A percentile compares a stretch with the other conserved stretches of the same genome.
Evolutionary conservation across 73 alveolate species (phyloP).

Genomic region (Paramecium octaurelia): DNA sequence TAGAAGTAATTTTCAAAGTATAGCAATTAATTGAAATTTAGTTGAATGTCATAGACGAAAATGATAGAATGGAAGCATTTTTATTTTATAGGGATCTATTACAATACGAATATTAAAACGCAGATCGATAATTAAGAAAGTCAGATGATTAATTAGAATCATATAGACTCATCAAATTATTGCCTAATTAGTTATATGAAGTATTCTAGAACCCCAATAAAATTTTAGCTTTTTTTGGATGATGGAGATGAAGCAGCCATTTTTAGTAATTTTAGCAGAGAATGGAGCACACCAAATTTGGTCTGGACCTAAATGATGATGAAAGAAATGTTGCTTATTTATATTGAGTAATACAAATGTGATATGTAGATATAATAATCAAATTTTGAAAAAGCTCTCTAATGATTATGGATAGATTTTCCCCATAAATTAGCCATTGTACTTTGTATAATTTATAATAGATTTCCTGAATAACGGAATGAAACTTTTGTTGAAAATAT

Average conservation of each 20-base stretch:
- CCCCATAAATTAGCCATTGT: not conserved
- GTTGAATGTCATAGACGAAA: not conserved
- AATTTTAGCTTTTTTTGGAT: not conserved
- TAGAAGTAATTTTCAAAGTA: slow-evolving; percentile 22
- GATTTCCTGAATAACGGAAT: not conserved
- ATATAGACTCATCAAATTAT: not conserved
- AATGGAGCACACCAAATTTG: not conserved
- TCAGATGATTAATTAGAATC: not conserved
- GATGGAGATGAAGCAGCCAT: slow-evolving; percentile 12
- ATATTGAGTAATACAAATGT: not conserved
- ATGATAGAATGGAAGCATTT: slow-evolving; percentile 21
- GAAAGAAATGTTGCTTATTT: slow-evolving; percentile 17
- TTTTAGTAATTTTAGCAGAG: not conserved
- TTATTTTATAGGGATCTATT: not conserved
- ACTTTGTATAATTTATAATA: not conserved
- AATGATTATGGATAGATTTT: not conserved
- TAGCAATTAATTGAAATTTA: not conserved
- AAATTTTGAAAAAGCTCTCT: not conserved
- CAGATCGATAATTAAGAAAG: not conserved
- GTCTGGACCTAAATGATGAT: not conserved
- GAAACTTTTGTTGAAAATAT: slow-evolving; percentile 9
- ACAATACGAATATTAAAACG: not conserved
- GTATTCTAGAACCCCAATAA: not conserved
- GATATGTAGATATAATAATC: not conserved
- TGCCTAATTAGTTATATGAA: not conserved